Evolutionary conservation across 306 rosid genomes (phyloP).

Genomic region (Vachellia collinsii): DNA sequence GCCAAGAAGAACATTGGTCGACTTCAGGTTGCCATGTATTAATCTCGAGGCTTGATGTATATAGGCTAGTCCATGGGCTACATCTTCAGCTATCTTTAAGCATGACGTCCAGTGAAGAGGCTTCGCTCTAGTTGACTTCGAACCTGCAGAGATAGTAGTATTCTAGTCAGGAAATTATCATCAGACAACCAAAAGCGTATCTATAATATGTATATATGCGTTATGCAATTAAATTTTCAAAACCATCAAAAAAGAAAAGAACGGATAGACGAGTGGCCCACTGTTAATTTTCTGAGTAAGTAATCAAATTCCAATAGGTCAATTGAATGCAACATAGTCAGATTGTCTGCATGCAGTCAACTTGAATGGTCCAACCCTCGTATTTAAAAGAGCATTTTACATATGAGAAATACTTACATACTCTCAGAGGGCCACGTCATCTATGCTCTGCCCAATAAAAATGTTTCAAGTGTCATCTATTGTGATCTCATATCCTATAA

Average conservation of each 20-base stretch:
- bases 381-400: neutral
- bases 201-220: neutral
- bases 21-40: constrained; percentile 84
- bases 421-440: no score
- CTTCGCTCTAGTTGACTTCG: constrained; percentile 82
- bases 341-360: neutral
- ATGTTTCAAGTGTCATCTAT: no score
- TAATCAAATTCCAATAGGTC: constrained; percentile 2
- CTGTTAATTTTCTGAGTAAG: neutral
- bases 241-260: neutral
- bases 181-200: neutral
- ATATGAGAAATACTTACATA: no score
- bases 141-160: constrained; percentile 59
- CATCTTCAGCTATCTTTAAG: constrained; percentile 93
- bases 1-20: constrained; percentile 88
- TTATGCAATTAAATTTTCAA: neutral
- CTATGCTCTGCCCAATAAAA: no score
- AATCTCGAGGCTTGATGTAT: constrained; percentile 74
- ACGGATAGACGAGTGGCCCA: neutral
- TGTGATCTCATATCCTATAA: no score
- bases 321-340: neutral
- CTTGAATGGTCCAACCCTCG: constrained; percentile 31
- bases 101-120: constrained; percentile 99
- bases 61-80: constrained; percentile 86
- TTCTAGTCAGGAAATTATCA: neutral